Conservation (phyloP, 768 basidiomycete species). For the Macrolepiota albuminosa region DNA sequence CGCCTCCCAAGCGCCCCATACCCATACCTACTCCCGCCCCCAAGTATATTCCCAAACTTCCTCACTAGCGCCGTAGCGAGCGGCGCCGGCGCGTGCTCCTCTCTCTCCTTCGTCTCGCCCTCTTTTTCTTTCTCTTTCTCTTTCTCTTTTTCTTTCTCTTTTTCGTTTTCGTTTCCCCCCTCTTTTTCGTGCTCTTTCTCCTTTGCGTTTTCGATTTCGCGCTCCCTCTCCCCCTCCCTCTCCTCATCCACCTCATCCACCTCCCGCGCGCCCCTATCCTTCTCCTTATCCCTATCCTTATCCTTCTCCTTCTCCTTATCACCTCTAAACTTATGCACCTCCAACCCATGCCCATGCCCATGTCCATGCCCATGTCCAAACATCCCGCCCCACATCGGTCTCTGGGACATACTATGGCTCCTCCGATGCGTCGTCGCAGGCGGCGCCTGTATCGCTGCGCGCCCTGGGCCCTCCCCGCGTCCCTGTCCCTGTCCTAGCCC, state of each 20-base stretch:
- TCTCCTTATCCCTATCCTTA: conserved; percentile 1
- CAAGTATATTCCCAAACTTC: conserved; percentile 70
- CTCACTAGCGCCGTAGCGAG: conserved; percentile 71
- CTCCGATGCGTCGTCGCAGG: conserved; percentile 75
- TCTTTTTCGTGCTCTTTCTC: too few relatives aligned
- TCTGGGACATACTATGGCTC: conserved; percentile 80
- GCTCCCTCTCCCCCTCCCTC: too few relatives aligned
- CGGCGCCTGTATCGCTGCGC: conserved; percentile 54
- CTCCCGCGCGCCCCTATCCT: too few relatives aligned
- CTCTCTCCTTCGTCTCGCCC: too few relatives aligned
- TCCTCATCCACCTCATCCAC: too few relatives aligned
- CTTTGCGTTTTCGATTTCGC: too few relatives aligned
- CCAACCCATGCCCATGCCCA: conserved; percentile 17
- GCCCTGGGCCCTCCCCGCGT: too few relatives aligned
- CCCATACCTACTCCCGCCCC: conserved; percentile 36
- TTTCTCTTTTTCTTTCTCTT: too few relatives aligned
- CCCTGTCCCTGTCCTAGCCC: background rate
- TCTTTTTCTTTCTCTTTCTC: too few relatives aligned
- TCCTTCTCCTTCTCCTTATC: conserved; percentile 34
- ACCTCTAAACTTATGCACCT: background rate
- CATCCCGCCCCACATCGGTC: conserved; percentile 62
- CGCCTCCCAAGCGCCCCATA: conserved; percentile 34
- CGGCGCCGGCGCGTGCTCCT: too few relatives aligned
- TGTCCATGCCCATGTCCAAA: conserved; percentile 37
- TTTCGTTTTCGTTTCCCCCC: too few relatives aligned